Evolutionary conservation across 495 filamentous ascomycete species (phyloP).

Genomic region (Xylona heveae): DNA sequence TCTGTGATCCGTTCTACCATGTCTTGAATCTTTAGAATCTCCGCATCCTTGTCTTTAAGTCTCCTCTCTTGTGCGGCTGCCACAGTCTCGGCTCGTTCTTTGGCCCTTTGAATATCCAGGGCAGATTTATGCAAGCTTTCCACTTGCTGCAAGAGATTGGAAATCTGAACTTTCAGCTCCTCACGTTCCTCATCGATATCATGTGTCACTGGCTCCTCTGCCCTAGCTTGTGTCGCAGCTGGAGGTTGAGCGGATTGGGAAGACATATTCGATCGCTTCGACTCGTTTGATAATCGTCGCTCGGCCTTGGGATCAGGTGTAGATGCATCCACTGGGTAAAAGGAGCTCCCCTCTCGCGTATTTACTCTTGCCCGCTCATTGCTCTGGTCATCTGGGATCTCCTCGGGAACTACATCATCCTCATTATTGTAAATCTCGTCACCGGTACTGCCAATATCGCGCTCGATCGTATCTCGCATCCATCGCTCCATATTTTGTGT

Average conservation of each 20-base stretch:
- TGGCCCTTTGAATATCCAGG: not conserved
- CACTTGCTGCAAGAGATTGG: too few relatives aligned
- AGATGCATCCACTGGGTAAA: too few relatives aligned
- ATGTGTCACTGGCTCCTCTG: too few relatives aligned
- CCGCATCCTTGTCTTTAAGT: not conserved
- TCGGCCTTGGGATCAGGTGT: not conserved
- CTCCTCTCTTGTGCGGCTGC: slow-evolving; percentile 2
- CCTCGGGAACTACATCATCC: not conserved
- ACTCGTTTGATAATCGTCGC: not conserved
- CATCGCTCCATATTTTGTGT: not conserved
- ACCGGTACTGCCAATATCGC: not conserved
- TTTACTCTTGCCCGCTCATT: not conserved
- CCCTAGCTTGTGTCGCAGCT: not conserved
- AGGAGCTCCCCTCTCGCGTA: not conserved
- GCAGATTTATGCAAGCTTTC: too few relatives aligned
- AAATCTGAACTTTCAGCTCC: too few relatives aligned
- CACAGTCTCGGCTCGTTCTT: not conserved
- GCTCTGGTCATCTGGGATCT: not conserved
- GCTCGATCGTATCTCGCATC: not conserved
- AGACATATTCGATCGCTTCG: not conserved
- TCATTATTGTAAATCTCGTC: not conserved
- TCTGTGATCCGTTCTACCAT: not conserved
- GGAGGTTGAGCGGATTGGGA: not conserved
- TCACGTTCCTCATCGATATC: too few relatives aligned
- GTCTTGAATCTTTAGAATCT: not conserved